Percentiles rank a stretch among this genome's conserved stretches.
These are phyloP conservation scores for Globisporangium spinosum DNA, from an alignment of 352 stramenopile genomes.

Conservation along the genomic window DNA sequence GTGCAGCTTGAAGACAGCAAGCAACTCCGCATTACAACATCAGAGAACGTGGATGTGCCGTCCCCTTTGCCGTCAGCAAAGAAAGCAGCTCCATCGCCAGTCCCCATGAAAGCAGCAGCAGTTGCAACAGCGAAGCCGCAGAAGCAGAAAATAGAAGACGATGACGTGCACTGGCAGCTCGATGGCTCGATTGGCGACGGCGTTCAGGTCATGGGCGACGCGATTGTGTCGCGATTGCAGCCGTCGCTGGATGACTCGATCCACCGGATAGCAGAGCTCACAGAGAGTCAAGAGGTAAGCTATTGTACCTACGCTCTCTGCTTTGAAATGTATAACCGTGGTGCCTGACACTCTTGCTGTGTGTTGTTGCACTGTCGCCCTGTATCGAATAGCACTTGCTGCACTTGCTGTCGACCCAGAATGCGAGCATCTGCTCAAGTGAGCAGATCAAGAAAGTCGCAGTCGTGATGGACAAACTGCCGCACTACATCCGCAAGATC, in stretches of 20 bases:
- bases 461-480: constrained; percentile 65
- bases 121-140: not conserved
- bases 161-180: constrained; percentile 33
- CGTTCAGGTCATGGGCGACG: constrained; percentile 47
- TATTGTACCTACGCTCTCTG: constrained; percentile 4
- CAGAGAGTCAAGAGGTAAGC: constrained; percentile 36
- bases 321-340: not conserved
- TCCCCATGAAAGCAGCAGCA: not conserved
- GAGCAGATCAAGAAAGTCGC: constrained; percentile 56
- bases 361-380: not conserved
- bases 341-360: not conserved
- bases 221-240: constrained; percentile 48
- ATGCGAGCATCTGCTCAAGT: constrained; percentile 46
- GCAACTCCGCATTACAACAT: not conserved
- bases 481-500: constrained; percentile 62
- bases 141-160: constrained; percentile 16
- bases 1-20: constrained; percentile 1
- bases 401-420: constrained; percentile 42
- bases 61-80: not conserved
- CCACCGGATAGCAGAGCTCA: constrained; percentile 67
- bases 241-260: constrained; percentile 67
- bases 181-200: constrained; percentile 39
- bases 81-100: not conserved
- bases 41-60: not conserved
- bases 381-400: constrained; percentile 43